phyloP scores from a whole-genome alignment of 176 grass and related monocot genomes.

The Paspalum notatum region DNA sequence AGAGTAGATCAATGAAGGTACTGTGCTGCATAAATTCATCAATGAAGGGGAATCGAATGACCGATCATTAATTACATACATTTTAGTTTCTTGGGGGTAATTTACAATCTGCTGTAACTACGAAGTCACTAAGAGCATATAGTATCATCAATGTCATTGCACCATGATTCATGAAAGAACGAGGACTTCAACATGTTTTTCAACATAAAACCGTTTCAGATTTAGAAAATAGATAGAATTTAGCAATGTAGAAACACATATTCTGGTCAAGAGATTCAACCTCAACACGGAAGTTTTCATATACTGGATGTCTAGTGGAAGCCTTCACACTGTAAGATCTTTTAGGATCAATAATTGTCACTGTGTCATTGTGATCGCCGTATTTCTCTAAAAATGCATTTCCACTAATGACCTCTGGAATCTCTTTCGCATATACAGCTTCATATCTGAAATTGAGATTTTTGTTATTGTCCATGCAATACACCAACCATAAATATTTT shows the following conservation, averaged over 20 bases:
- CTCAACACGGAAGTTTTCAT: constrained; percentile 96
- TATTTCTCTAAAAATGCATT: constrained; percentile 80
- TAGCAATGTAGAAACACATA: background rate
- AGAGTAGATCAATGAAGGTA: background rate
- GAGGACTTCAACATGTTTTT: background rate
- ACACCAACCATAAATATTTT: constrained; percentile 13
- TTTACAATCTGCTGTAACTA: background rate
- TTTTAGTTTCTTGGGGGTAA: background rate
- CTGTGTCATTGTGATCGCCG: constrained; percentile 69
- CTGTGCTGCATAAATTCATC: background rate
- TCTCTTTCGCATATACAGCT: constrained; percentile 80
- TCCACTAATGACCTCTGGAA: constrained; percentile 72
- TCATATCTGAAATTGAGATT: constrained; percentile 69
- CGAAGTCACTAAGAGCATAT: background rate
- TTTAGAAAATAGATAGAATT: background rate
- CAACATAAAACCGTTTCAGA: background rate
- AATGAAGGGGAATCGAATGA: constrained; percentile 10
- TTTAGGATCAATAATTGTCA: constrained; percentile 78
- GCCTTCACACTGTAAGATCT: constrained; percentile 77
- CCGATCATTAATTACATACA: background rate
- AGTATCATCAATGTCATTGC: background rate
- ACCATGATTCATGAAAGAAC: background rate
- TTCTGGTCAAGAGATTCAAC: constrained; percentile 32
- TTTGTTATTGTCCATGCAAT: background rate
- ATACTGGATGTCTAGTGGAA: constrained; percentile 94